phyloP scores from a whole-genome alignment of 169 alveolate species.

The Babesia divergens region DNA sequence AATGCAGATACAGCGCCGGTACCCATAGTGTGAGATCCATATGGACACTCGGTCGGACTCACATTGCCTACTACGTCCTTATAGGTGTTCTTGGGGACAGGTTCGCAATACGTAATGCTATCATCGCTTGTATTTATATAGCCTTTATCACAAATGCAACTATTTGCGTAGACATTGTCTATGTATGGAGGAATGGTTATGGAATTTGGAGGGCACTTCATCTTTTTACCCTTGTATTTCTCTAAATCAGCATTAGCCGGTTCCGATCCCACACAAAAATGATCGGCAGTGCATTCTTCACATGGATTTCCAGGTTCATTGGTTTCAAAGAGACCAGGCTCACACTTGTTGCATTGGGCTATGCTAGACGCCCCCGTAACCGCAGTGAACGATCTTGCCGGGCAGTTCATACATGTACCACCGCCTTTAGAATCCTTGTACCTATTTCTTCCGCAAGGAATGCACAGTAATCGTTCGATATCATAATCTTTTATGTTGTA shows the following conservation, averaged over 20 bases:
- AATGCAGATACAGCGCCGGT: slow-evolving; percentile 63
- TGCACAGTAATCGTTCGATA: slow-evolving; percentile 18
- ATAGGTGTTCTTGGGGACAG: slow-evolving; percentile 60
- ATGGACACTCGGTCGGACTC: slow-evolving; percentile 69
- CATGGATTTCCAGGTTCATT: slow-evolving; percentile 61
- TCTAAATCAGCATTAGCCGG: slow-evolving; percentile 48
- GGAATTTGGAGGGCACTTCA: slow-evolving; percentile 70
- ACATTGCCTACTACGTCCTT: slow-evolving; percentile 74
- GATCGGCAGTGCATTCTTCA: slow-evolving; percentile 70
- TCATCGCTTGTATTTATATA: slow-evolving; percentile 32
- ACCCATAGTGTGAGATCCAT: slow-evolving; percentile 69
- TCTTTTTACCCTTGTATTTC: slow-evolving; percentile 66
- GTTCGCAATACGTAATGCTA: slow-evolving; percentile 41
- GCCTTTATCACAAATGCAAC: slow-evolving; percentile 75
- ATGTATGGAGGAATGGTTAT: slow-evolving; percentile 70
- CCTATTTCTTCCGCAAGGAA: slow-evolving; percentile 41
- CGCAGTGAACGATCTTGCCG: slow-evolving; percentile 58
- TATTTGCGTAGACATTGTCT: slow-evolving; percentile 45
- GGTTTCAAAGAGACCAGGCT: slow-evolving; percentile 73
- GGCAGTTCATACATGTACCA: slow-evolving; percentile 37
- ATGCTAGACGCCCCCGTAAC: slow-evolving; percentile 12
- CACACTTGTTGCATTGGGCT: slow-evolving; percentile 69
- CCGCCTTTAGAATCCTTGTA: slow-evolving; percentile 35
- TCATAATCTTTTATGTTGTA: slow-evolving; percentile 5
- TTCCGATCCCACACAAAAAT: slow-evolving; percentile 79